Evolutionary conservation across 2,329 filamentous ascomycete genomes (phyloP).

Genomic region (Colletotrichum simmondsii): DNA sequence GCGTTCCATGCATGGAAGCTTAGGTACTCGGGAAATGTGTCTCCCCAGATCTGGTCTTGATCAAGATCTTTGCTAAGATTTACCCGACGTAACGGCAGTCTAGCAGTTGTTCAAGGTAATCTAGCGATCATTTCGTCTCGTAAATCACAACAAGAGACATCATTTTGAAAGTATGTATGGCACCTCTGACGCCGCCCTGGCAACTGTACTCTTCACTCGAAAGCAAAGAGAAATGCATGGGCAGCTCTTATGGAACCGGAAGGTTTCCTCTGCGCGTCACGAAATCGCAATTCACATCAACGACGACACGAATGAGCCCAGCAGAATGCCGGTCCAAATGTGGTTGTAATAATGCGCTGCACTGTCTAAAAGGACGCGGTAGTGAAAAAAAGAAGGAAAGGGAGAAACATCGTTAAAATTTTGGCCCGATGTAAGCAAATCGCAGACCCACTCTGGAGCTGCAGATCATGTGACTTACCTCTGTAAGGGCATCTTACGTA

Average conservation of each 20-base stretch:
- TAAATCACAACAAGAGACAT: not conserved
- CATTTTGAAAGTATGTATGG: slow-evolving; percentile 65
- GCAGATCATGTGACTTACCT: slow-evolving; percentile 28
- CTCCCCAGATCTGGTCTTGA: too few relatives aligned
- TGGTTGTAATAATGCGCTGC: slow-evolving; percentile 75
- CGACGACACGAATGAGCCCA: slow-evolving; percentile 60
- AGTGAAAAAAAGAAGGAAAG: slow-evolving; percentile 53
- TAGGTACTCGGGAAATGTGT: not conserved
- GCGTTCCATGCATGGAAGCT: slow-evolving; percentile 16
- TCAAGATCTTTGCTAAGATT: not conserved
- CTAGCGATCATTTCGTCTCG: not conserved
- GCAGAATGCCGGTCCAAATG: slow-evolving; percentile 76
- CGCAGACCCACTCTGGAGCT: not conserved
- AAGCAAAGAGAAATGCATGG: slow-evolving; percentile 57
- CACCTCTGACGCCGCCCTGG: slow-evolving; percentile 88
- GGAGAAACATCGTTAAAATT: slow-evolving; percentile 39
- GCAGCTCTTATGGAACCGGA: slow-evolving; percentile 77
- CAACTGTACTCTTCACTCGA: slow-evolving; percentile 51
- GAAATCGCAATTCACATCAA: slow-evolving; percentile 69
- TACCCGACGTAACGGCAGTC: not conserved
- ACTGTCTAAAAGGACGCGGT: slow-evolving; percentile 89
- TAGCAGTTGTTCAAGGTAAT: too few relatives aligned
- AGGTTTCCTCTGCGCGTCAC: slow-evolving; percentile 57
- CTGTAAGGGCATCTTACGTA: not conserved
- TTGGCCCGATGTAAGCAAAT: slow-evolving; percentile 29